phyloP scores from a whole-genome alignment of 371 early-diverging fungal genomes.

The Mortierella sp. region DNA sequence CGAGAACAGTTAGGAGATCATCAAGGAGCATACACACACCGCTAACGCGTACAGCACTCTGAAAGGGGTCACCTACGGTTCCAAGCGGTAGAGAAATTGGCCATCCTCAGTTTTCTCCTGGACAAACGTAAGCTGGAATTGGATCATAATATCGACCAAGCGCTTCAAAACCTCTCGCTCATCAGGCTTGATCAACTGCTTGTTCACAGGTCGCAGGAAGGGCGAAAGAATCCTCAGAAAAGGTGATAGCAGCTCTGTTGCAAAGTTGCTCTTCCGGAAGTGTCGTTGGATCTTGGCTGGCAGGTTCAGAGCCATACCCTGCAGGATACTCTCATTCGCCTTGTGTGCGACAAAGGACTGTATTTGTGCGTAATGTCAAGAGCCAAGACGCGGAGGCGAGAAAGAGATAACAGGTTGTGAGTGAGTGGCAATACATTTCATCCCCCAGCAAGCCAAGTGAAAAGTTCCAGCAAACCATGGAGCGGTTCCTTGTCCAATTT shows the following conservation, averaged over 20 bases:
- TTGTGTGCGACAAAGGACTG: conserved; percentile 66
- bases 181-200: conserved; percentile 78
- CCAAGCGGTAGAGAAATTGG: conserved; percentile 75
- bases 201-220: conserved; percentile 76
- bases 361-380: conserved; percentile 9
- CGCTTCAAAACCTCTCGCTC: conserved; percentile 74
- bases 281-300: conserved; percentile 64
- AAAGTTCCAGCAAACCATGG: neutral
- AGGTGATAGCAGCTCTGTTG: conserved; percentile 73
- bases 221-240: conserved; percentile 86
- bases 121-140: conserved; percentile 79
- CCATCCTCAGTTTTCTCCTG: conserved; percentile 82
- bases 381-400: neutral
- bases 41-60: neutral
- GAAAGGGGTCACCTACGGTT: conserved; percentile 78
- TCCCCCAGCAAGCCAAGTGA: neutral
- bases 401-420: neutral
- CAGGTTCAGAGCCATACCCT: conserved; percentile 67
- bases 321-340: conserved; percentile 70
- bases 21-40: neutral
- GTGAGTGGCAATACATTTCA: neutral
- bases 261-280: conserved; percentile 62
- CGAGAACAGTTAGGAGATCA: neutral
- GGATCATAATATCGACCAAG: conserved; percentile 80
- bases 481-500: neutral